Evolutionary conservation across 108 stramenopile species (phyloP), one percentile per base, ranked within the genome.

Genomic region (Fragilaria crotonensis): DNA sequence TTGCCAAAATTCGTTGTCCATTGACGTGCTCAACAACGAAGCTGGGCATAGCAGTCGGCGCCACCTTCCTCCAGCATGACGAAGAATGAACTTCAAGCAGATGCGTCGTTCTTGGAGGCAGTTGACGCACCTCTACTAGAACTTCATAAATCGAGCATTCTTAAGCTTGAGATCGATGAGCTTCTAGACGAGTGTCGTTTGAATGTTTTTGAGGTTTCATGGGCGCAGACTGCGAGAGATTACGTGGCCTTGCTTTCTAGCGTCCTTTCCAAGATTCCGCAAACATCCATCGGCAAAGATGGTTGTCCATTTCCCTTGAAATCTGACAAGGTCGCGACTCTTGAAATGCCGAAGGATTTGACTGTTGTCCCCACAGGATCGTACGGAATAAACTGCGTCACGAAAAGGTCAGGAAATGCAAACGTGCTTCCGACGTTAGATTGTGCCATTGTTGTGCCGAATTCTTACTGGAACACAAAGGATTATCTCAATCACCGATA

Each of bases 401-500:
- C 86, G 4, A 86, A 76, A 61, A 60, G 62, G 45, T 67, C 66
- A 47, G 87, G 80, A 23, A 87, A 93, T 75, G 87, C 85, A 25
- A 64, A 83, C 33, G 66, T 73, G 9, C 54, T 93, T 47, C 90
- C 90, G 0, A 68, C 79, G 23, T 75, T 89, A 66, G 78, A 79
- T 33, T 62, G 81, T 59, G 69, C 70, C 23, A 78, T 92, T n/a
- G 52, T 79, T 45, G 48, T 83, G 22, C 67, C 75, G 4, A 52
- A 27, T 14, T 67, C 52, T 18, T 54, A 80, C 23, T 71, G 85
- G 48, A 54, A 64, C 48, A 57, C 69, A 18, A 92, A 92, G 70
- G 87, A 88, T 64, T 93, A 86, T 60, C 47, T 85, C 66, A 74
- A 86, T 50, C 55, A 81, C 41, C 62, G 85, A 25, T 93, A 83